Conservation (phyloP, 345 rosid species). For the Populus nigra region DNA sequence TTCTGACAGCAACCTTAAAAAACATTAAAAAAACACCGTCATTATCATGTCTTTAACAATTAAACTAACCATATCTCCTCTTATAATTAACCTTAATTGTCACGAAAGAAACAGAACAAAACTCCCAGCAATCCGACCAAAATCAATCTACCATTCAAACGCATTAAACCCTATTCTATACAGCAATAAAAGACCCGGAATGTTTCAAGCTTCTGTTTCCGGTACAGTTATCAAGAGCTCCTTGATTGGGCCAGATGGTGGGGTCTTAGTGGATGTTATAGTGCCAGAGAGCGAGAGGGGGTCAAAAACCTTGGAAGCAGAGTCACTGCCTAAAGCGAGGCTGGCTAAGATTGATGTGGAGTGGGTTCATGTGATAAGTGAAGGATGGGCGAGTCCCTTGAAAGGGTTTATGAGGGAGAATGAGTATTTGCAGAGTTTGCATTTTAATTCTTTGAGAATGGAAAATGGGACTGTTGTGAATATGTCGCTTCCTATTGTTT, state of each 20-base stretch:
- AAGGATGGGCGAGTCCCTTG: conserved; percentile 97
- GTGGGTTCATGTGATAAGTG: conserved; percentile 92
- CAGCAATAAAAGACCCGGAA: conserved; percentile 17
- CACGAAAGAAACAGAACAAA: not conserved
- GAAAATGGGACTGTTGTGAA: conserved; percentile 61
- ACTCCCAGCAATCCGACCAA: conserved; percentile 17
- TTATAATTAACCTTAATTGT: not conserved
- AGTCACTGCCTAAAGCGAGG: conserved; percentile 58
- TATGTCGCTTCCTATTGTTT: conserved; percentile 95
- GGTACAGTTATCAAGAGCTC: conserved; percentile 38
- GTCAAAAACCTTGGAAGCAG: conserved; percentile 54
- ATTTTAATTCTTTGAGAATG: conserved; percentile 67
- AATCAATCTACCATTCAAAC: conserved; percentile 41
- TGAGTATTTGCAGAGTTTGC: conserved; percentile 87
- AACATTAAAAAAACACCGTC: not conserved
- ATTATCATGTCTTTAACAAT: conserved; percentile 51
- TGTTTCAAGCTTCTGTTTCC: conserved; percentile 18
- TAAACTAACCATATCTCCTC: conserved; percentile 32
- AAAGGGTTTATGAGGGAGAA: conserved; percentile 93
- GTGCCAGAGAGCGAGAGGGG: conserved; percentile 58
- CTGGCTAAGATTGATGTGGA: conserved; percentile 74
- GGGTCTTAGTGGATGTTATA: conserved; percentile 61
- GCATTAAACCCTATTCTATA: conserved; percentile 25
- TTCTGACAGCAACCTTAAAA: not conserved
- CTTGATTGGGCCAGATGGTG: conserved; percentile 94